These are phyloP conservation scores for Puccinia hordei DNA, from an alignment of 1,284 basidiomycete genomes.

Conservation along the genomic window DNA sequence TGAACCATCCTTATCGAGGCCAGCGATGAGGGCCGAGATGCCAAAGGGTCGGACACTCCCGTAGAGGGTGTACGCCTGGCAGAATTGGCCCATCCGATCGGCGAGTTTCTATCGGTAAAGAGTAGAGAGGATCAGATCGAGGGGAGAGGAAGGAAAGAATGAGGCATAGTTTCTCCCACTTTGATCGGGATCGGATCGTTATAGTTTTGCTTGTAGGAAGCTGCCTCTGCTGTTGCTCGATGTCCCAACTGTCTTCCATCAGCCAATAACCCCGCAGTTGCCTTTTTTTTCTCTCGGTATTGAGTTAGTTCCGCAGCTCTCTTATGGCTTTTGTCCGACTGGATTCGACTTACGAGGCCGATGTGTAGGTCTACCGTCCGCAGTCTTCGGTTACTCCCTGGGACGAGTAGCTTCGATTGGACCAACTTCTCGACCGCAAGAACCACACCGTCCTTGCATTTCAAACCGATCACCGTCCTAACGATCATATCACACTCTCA, in stretches of 20 bases:
- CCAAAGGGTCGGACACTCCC: conserved; percentile 97
- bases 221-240: conserved; percentile 81
- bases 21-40: conserved; percentile 84
- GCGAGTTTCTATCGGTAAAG: conserved; percentile 73
- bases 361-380: conserved; percentile 90
- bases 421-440: conserved; percentile 96
- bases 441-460: conserved; percentile 89
- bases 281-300: conserved; percentile 61
- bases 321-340: neutral
- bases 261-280: conserved; percentile 88
- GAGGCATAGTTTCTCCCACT: conserved; percentile 62
- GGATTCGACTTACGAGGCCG: conserved; percentile 70
- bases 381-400: conserved; percentile 88
- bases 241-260: conserved; percentile 88
- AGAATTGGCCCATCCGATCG: conserved; percentile 81
- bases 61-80: conserved; percentile 95
- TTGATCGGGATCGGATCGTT: conserved; percentile 77
- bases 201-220: conserved; percentile 75
- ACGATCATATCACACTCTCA: neutral
- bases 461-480: conserved; percentile 83
- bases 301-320: neutral
- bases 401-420: conserved; percentile 95
- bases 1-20: conserved; percentile 78
- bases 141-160: no score
- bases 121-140: no score